Conservation (phyloP, 495 filamentous ascomycete genomes). For the Paragyromitra xinjiangensis region DNA sequence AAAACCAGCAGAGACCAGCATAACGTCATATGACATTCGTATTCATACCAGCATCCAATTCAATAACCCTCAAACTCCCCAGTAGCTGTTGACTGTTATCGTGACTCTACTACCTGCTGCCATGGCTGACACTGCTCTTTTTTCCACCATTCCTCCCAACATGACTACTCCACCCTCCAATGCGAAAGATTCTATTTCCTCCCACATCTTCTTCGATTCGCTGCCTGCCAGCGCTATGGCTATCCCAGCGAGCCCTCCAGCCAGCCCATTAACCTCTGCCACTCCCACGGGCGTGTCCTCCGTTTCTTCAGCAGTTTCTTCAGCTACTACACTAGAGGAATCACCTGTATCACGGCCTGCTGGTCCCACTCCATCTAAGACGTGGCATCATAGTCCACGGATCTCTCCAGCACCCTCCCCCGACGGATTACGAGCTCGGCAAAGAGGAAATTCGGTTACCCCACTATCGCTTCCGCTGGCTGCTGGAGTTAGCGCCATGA, state of each 20-base stretch:
- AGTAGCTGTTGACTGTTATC: slow-evolving; percentile 31
- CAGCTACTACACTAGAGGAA: slow-evolving; percentile 28
- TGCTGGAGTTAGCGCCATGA: slow-evolving; percentile 36
- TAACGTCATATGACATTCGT: slow-evolving; percentile 38
- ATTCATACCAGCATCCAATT: slow-evolving; percentile 28
- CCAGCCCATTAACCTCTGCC: slow-evolving; percentile 8
- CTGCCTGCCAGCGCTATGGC: slow-evolving; percentile 6
- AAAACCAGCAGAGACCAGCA: slow-evolving; percentile 18
- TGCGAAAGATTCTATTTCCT: slow-evolving; percentile 26
- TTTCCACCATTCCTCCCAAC: slow-evolving; percentile 21
- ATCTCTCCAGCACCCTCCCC: slow-evolving; percentile 36
- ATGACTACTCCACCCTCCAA: slow-evolving; percentile 28
- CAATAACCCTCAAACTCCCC: slow-evolving; percentile 13
- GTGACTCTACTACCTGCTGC: slow-evolving; percentile 24
- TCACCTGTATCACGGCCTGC: not conserved
- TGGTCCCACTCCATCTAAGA: slow-evolving; percentile 34
- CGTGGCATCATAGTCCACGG: slow-evolving; percentile 47
- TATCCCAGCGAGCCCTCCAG: slow-evolving; percentile 8
- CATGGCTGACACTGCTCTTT: slow-evolving; percentile 28
- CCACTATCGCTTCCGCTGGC: slow-evolving; percentile 39
- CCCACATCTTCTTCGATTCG: slow-evolving; percentile 18
- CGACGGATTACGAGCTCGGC: slow-evolving; percentile 34
- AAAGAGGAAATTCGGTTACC: slow-evolving; percentile 23
- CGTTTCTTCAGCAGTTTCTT: slow-evolving; percentile 13
- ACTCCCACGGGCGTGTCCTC: not conserved